Evolutionary conservation across 2,329 filamentous ascomycete species (phyloP).

Genomic region (Graphium sp.): DNA sequence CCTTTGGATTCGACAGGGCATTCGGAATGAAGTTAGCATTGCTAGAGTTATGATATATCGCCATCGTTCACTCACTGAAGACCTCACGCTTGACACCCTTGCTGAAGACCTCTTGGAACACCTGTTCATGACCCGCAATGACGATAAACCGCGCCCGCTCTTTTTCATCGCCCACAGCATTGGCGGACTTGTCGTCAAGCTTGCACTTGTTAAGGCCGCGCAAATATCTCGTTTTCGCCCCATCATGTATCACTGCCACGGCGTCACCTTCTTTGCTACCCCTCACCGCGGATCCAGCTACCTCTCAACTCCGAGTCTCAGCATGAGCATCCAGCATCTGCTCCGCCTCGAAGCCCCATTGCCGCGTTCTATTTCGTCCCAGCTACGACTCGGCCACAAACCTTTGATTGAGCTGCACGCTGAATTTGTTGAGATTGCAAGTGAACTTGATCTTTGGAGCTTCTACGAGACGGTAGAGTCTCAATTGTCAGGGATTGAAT

Average conservation of each 20-base stretch:
- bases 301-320: constrained; percentile 39
- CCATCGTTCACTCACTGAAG: no score
- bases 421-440: constrained; percentile 36
- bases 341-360: constrained; percentile 32
- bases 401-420: constrained; percentile 31
- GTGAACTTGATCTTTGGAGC: constrained; percentile 43
- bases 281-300: constrained; percentile 47
- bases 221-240: constrained; percentile 17
- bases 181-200: constrained; percentile 41
- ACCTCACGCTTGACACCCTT: no score
- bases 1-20: no score
- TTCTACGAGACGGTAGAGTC: constrained; percentile 44
- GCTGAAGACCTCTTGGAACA: no score
- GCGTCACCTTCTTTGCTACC: constrained; percentile 40
- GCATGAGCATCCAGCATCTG: constrained; percentile 32
- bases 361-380: constrained; percentile 28
- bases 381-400: constrained; percentile 32
- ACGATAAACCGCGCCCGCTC: no score
- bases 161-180: constrained; percentile 45
- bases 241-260: constrained; percentile 38
- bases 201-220: constrained; percentile 30
- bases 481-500: constrained; percentile 23
- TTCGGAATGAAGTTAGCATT: no score
- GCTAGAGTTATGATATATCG: no score
- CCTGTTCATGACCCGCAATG: no score